Conservation (phyloP, 305 asterid genomes). For the Solanum aculeatissimum region DNA sequence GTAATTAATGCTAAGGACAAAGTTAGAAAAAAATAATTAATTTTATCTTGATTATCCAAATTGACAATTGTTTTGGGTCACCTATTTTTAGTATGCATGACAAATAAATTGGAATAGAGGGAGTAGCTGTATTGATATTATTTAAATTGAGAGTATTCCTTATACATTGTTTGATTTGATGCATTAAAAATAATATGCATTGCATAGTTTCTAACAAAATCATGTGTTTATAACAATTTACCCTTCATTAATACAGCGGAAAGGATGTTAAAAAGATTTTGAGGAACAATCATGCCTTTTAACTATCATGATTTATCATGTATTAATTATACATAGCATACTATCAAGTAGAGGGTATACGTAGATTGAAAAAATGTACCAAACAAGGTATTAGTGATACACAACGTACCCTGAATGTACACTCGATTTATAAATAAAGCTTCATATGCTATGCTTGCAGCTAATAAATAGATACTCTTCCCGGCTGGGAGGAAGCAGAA, state of each 20-base stretch:
- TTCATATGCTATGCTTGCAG: neutral
- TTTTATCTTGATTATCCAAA: too few species aligned
- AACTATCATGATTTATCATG: neutral
- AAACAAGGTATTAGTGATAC: neutral
- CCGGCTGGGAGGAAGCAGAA: neutral
- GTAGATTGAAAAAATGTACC: neutral
- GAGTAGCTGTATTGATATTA: neutral
- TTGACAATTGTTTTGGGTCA: too few species aligned
- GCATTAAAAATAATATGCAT: neutral
- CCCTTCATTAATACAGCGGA: neutral
- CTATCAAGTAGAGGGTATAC: neutral
- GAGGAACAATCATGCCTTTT: neutral
- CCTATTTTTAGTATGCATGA: too few species aligned
- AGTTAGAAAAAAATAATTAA: too few species aligned
- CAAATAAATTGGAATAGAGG: too few species aligned
- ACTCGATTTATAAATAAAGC: neutral
- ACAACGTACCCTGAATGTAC: neutral
- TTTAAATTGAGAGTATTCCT: neutral
- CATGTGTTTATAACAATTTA: neutral
- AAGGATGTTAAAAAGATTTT: neutral
- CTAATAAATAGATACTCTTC: neutral
- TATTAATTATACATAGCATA: neutral
- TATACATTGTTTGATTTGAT: neutral
- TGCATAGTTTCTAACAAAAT: neutral
- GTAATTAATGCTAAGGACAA: too few species aligned